Evolutionary conservation across 2,329 filamentous ascomycete species (phyloP), one percentile per base, ranked within the genome.

Genomic region (Colletotrichum sp.): DNA sequence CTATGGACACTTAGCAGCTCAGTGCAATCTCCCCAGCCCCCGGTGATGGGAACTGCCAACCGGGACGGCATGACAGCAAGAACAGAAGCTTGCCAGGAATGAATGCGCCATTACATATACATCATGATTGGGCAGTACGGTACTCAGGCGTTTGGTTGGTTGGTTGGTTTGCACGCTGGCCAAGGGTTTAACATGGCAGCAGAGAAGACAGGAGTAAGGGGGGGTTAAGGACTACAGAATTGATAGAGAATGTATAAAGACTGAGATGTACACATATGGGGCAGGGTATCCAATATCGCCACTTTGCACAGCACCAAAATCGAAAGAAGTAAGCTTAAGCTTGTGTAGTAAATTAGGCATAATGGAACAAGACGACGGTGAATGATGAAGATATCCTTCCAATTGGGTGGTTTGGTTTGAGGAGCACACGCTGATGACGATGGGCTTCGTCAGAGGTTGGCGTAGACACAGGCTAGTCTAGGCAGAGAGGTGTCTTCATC

Each of bases 211-310:
- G 60, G 60, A 75, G 52, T 60, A 21, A 49, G 34, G 59, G 28
- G 64, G 64, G n/a, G n/a, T 49, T n/a, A 66, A n/a, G 71, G 28
- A 39, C 16, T 74, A 49, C 63, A 70, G 64, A 65, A 57, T 39
- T 30, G 72, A 76, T 76, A 76, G 71, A 76, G 52, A 76, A 76
- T 75, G 75, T 64, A 71, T 52, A 67, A 76, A 78, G 68, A 78
- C 36, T 76, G 60, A 59, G 52, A 68, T 71, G 34, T 26, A 75
- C 32, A 70, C 24, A 67, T 55, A 39, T 68, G 67, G 10, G 62
- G 30, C 21, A 8, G n/a, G 67, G 24, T n/a, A 60, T 18, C 18
- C 18, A 62, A 32, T n/a, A 62, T 62, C 59, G 59, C 49, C 12
- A 62, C 16, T 34, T 30, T 32, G 8, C 13, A 18, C 26, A 28